Base-by-base conservation (phyloP, 257 asterid species). In the Scutellaria baicalensis region DNA sequence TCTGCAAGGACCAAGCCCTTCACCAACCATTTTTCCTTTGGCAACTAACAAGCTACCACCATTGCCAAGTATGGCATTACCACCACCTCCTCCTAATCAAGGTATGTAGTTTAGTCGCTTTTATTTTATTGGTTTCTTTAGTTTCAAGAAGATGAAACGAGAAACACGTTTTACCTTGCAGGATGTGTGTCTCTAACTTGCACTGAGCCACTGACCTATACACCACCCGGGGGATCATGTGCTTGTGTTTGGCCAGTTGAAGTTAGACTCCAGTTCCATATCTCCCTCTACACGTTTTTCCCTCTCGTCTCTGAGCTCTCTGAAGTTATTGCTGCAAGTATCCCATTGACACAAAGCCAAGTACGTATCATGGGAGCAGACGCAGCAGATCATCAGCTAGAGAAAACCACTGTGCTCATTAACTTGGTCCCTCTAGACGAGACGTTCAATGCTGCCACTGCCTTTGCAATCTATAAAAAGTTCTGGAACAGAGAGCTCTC, bases 361-460 rank as follows among this genome's bases (percentile, higher is more conserved):
- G 96, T 92, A 23, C 92, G 96, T 58, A 81, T 92, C 35, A 83
- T 85, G 88, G 98, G 98, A 77, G 98, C 96, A 59, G 90, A 92
- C 75, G 90, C 90, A 60, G 94, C 84, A 6, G 86, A 77, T 40
- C 86, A 82, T 57, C 89, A 84, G 74, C 82, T 84, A 45, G 88
- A 89, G 85, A 85, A 85, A 80, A 83, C 96, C 21, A 66, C 76
- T 17, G 95, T 89, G 66, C 86, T 88, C 62, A 63, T 92, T 68
- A 81, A 89, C 59, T 78, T 92, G 81, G 91, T 92, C 13, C 98
- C 98, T 51, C 66, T 75, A 12, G 73, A 77, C 36, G 85, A 75
- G 58, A 81, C 74, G 38, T 92, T 92, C 67, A 68, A 79, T 60
- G 49, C 84, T 14, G 60, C 79, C 39, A 68, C 87, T 1, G 88